Base-by-base conservation (phyloP, 73 alveolate genomes). In the Uronychia binucleata region DNA sequence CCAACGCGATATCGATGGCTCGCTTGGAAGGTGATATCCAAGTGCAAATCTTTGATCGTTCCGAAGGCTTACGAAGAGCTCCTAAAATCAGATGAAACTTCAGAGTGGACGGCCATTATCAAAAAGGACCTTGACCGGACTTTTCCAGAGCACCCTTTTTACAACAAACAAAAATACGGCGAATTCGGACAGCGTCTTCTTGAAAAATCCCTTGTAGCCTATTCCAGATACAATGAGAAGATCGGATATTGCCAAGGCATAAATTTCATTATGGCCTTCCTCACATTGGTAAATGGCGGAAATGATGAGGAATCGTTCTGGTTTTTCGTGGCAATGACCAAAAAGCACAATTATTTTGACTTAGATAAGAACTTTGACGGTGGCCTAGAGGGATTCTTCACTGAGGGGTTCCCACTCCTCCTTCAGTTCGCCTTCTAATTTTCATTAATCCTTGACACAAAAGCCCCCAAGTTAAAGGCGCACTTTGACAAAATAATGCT, bases 1-100 rank as follows among this genome's bases (percentile, higher is more conserved):
- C 97, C 97, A 0, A 74, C 93, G 0, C 86, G 88, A 67, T 92
- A 85, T 88, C 79, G 97, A 81, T 92, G 95, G 95, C 81, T 81
- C 1, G 94, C 97, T 26, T 92, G 97, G 97, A 85, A 86, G 60
- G 86, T 77, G 33, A 57, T 88, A 33, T 60, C 86, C 1, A 35
- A 77, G 19, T 77, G 32, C 28, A 77, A 80, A 30, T 79, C 59
- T 60, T 46, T 81, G 19, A 87, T 81, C 28, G 59, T 81, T 26
- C 83, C 67, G 26, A 89, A 88, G 19, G 76, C 35, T 57, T 90
- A 79, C 35, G 91, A 82, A 34, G 93, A 92, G 33, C 85, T 80
- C 30, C 77, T 84, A 1, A 75, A 79, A 79, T 67, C 34, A 26
- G 86, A 67, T 29, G 86, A 79, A 33, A 35, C 34, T 29, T 8